A percentile compares a stretch with the other conserved stretches of the same genome.
Evolutionary conservation across 2,329 filamentous ascomycete species (phyloP).

Genomic region (Aspergillus pseudonomiae): DNA sequence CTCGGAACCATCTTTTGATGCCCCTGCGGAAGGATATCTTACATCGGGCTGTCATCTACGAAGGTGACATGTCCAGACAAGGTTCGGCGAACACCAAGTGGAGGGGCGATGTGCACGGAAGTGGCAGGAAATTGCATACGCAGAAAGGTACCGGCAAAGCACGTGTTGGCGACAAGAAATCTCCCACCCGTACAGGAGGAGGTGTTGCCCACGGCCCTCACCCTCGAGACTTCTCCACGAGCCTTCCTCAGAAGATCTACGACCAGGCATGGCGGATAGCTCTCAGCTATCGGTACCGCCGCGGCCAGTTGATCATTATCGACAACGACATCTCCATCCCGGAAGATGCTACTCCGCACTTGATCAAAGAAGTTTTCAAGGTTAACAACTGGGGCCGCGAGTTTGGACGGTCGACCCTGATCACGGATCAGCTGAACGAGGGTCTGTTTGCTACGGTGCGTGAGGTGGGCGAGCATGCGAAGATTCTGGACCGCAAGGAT

Average conservation of each 20-base stretch:
- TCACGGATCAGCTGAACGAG: slow-evolving; percentile 65
- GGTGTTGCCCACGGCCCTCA: slow-evolving; percentile 89
- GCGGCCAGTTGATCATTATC: slow-evolving; percentile 84
- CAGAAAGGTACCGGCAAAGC: slow-evolving; percentile 87
- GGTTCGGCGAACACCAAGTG: slow-evolving; percentile 85
- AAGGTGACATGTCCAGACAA: slow-evolving; percentile 84
- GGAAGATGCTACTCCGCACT: slow-evolving; percentile 54
- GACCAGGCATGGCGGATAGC: slow-evolving; percentile 95
- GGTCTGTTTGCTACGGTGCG: slow-evolving; percentile 70
- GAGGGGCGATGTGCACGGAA: slow-evolving; percentile 80
- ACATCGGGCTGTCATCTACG: slow-evolving; percentile 88
- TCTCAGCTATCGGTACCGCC: slow-evolving; percentile 84
- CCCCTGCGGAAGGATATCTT: slow-evolving; percentile 89
- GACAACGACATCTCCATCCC: slow-evolving; percentile 74
- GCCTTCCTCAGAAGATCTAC: slow-evolving; percentile 85
- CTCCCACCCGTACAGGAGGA: slow-evolving; percentile 79
- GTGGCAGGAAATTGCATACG: slow-evolving; percentile 75
- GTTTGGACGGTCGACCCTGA: slow-evolving; percentile 72
- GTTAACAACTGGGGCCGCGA: slow-evolving; percentile 70
- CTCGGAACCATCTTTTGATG: slow-evolving; percentile 78
- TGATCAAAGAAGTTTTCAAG: slow-evolving; percentile 69
- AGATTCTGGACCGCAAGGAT: slow-evolving; percentile 70
- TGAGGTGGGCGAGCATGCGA: slow-evolving; percentile 66
- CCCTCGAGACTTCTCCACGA: slow-evolving; percentile 85
- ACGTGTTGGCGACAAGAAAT: slow-evolving; percentile 78